Percentiles rank a stretch among this genome's conserved stretches.
Conservation (phyloP, 768 basidiomycete species). For the Pisolithus tinctorius region DNA sequence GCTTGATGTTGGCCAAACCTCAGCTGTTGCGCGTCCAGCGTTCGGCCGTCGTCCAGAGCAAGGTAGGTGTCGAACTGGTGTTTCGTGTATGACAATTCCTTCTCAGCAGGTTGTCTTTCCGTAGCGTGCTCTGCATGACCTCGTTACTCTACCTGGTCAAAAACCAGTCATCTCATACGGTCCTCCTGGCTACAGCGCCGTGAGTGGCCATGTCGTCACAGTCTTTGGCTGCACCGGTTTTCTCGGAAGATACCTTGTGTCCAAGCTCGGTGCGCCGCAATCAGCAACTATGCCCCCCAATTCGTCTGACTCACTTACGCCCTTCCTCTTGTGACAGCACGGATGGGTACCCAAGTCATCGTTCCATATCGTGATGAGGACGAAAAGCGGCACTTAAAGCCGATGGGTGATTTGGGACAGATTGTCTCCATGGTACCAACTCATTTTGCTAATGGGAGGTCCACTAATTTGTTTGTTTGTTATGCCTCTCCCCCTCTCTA, state of each 20-base stretch:
- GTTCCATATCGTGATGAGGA: conserved; percentile 95
- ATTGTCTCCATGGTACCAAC: conserved; percentile 82
- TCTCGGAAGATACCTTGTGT: conserved; percentile 87
- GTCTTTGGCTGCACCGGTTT: conserved; percentile 98
- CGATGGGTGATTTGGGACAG: conserved; percentile 95
- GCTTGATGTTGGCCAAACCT: conserved; percentile 39
- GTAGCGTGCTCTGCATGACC: conserved; percentile 72
- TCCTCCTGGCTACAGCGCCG: conserved; percentile 77
- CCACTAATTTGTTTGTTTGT: conserved; percentile 16
- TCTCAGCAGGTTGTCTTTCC: conserved; percentile 6
- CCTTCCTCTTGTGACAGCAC: conserved; percentile 42
- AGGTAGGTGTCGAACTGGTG: conserved; percentile 26
- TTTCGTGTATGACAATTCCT: background rate
- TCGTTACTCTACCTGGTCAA: conserved; percentile 48
- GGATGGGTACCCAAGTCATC: conserved; percentile 88
- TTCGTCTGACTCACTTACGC: conserved; percentile 1
- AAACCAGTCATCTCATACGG: conserved; percentile 74
- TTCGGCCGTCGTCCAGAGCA: conserved; percentile 38
- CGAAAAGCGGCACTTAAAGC: conserved; percentile 81
- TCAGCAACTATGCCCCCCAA: background rate
- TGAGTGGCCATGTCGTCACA: conserved; percentile 87
- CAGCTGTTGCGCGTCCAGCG: conserved; percentile 49
- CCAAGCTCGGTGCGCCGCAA: conserved; percentile 72
- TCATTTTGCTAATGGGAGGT: conserved; percentile 1
- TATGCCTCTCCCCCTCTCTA: background rate